phyloP scores from a whole-genome alignment of 257 asterid genomes.

The Coffea eugenioides region DNA sequence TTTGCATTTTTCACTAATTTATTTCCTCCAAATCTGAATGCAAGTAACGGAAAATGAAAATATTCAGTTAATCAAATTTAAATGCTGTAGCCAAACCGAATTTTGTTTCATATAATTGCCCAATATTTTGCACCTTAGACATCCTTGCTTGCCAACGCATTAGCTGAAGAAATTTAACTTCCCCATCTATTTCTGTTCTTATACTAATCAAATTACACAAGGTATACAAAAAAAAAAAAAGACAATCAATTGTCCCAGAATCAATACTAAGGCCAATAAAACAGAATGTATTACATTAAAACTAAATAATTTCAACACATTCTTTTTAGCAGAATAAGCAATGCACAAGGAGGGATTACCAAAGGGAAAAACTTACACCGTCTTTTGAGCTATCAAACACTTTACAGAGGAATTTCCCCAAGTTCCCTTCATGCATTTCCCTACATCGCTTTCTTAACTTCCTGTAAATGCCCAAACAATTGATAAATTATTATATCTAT shows the following conservation, averaged over 20 bases:
- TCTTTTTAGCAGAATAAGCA: background rate
- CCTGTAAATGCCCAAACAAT: slow-evolving; percentile 22
- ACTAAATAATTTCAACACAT: background rate
- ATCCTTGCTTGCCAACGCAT: background rate
- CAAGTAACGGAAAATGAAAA: background rate
- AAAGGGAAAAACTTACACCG: slow-evolving; percentile 5
- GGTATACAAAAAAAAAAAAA: no score
- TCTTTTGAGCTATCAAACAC: slow-evolving; percentile 11
- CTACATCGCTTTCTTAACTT: slow-evolving; percentile 14
- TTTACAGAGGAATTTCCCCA: slow-evolving; percentile 12
- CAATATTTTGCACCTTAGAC: background rate
- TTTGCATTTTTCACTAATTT: background rate
- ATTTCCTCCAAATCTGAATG: background rate
- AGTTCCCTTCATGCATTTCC: slow-evolving; percentile 7
- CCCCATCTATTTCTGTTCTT: background rate
- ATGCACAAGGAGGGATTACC: background rate
- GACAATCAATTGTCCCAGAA: background rate
- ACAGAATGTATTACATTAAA: background rate
- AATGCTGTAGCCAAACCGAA: background rate
- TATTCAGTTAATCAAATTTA: background rate
- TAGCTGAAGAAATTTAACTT: background rate
- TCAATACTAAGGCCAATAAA: background rate
- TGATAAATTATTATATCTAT: background rate
- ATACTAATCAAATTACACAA: background rate
- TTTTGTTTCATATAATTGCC: background rate